Evolutionary conservation across 257 asterid species (phyloP).

Genomic region (Solanum peruvianum): DNA sequence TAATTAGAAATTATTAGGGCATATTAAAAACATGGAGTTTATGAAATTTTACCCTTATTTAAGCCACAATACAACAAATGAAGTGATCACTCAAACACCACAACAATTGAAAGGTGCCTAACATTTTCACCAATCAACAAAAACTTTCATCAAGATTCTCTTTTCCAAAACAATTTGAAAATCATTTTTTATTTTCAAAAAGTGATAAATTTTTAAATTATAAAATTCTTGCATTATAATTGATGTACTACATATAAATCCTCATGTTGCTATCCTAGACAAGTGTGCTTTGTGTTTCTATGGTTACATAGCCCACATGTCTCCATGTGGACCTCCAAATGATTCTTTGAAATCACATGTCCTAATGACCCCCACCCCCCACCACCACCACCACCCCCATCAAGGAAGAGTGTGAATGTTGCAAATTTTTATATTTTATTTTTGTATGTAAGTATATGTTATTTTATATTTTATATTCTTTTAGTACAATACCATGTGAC

Average conservation of each 20-base stretch:
- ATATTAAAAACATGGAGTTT: not conserved
- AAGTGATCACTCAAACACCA: not conserved
- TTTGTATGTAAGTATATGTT: not conserved
- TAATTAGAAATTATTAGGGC: too few species aligned
- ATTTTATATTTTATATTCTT: not conserved
- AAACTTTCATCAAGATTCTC: not conserved
- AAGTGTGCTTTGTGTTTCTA: not conserved
- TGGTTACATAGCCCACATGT: not conserved
- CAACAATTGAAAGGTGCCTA: not conserved
- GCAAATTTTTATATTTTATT: not conserved
- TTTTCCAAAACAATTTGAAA: not conserved
- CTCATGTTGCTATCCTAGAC: not conserved
- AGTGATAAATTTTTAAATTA: not conserved
- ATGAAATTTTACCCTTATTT: too few species aligned
- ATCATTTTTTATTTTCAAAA: not conserved
- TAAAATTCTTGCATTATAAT: not conserved
- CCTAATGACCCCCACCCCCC: not conserved
- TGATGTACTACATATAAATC: not conserved
- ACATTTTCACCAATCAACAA: not conserved
- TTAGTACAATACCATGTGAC: not conserved
- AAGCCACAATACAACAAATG: not conserved
- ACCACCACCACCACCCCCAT: not conserved
- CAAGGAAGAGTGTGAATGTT: not conserved
- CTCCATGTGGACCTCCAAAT: not conserved
- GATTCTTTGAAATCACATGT: not conserved